Percentiles rank a stretch among this genome's conserved stretches.
Conservation (phyloP, 2,329 filamentous ascomycete species). For the Penicillium sp. region DNA sequence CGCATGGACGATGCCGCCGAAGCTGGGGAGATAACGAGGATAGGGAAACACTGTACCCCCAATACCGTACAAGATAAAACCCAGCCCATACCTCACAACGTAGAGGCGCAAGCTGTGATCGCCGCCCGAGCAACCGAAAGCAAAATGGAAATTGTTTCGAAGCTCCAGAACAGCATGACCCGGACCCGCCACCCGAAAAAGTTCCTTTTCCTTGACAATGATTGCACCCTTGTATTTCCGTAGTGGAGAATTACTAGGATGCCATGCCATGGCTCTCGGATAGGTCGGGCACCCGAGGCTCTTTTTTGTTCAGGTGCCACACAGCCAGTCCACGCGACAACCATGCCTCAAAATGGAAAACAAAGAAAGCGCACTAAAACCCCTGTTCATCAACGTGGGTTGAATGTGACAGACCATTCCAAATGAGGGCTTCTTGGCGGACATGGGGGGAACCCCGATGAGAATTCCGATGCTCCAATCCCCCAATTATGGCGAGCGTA, state of each 20-base stretch:
- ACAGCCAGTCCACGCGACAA: constrained; percentile 6
- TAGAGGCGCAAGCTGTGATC: not conserved
- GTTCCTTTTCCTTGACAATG: not conserved
- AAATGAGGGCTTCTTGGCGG: not conserved
- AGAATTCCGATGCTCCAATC: not conserved
- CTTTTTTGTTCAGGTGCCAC: not conserved
- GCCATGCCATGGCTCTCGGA: not conserved
- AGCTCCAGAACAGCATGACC: not conserved
- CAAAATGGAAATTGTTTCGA: not conserved
- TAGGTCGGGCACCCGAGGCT: constrained; percentile 6
- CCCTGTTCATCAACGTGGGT: constrained; percentile 6
- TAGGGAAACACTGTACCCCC: not conserved
- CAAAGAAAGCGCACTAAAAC: not conserved
- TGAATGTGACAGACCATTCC: not conserved
- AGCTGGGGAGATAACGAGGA: not conserved
- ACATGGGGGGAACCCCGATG: not conserved
- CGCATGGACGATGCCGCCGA: not conserved
- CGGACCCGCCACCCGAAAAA: not conserved
- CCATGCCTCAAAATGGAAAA: not conserved
- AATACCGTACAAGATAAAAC: not conserved
- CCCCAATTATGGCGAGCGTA: not conserved
- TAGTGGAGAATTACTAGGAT: constrained; percentile 6
- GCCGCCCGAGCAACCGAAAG: constrained; percentile 4
- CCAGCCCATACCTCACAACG: not conserved
- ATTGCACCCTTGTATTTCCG: constrained; percentile 5